Conservation (phyloP, 1,139 yeast genomes). For the Yamadazyma pseudoaaseri region DNA sequence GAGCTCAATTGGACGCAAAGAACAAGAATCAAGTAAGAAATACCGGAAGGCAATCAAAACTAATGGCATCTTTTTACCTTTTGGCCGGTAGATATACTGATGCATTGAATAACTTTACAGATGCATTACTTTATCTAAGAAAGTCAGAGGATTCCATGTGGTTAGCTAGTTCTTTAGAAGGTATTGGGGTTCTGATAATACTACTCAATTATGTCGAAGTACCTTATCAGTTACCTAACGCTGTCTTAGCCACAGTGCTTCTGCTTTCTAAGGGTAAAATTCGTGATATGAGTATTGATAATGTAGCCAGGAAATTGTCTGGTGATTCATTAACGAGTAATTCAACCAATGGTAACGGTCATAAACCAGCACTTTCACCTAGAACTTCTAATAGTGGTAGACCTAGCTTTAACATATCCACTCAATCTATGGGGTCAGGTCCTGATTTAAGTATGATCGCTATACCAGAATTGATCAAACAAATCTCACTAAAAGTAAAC, state of each 20-base stretch:
- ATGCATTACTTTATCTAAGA: slow-evolving; percentile 61
- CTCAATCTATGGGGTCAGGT: slow-evolving; percentile 9
- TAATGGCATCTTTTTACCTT: slow-evolving; percentile 72
- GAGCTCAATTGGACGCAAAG: slow-evolving; percentile 7
- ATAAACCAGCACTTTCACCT: slow-evolving; percentile 6
- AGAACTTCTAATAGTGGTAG: slow-evolving; percentile 7
- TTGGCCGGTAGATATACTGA: slow-evolving; percentile 76
- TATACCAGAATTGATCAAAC: slow-evolving; percentile 51
- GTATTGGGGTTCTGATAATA: slow-evolving; percentile 65
- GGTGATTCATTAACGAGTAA: slow-evolving; percentile 19
- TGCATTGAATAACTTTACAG: slow-evolving; percentile 71
- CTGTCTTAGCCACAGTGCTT: slow-evolving; percentile 21
- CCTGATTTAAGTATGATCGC: slow-evolving; percentile 30
- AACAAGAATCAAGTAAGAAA: slow-evolving; percentile 31
- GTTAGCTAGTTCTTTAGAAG: slow-evolving; percentile 86
- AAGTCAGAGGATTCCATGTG: slow-evolving; percentile 76
- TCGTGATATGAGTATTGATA: slow-evolving; percentile 17
- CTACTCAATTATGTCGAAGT: slow-evolving; percentile 59
- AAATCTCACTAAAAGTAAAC: slow-evolving; percentile 44
- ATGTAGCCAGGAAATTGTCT: slow-evolving; percentile 20
- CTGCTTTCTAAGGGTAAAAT: slow-evolving; percentile 26
- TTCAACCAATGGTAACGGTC: not conserved
- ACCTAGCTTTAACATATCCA: slow-evolving; percentile 1
- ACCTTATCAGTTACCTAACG: slow-evolving; percentile 59
- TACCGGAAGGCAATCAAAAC: slow-evolving; percentile 71